Evolutionary conservation across 345 rosid species (phyloP), one percentile per base, ranked within the genome.

Genomic region (Microthlaspi erraticum): DNA sequence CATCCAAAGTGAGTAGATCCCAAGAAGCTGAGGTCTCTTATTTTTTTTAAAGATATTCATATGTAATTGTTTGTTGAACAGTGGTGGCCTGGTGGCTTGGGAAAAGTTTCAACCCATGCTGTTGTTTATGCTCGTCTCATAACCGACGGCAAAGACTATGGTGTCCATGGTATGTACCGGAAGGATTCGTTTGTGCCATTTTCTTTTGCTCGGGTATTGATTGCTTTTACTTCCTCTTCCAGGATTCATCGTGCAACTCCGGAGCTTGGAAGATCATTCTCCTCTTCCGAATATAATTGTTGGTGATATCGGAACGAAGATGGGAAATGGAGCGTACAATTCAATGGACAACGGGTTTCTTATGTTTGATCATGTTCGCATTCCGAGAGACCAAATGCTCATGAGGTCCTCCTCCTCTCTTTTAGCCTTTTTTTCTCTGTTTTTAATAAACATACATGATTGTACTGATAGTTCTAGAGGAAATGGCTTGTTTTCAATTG

Each of bases 11-110:
- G 73, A 83, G 90, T 82, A 26, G 19, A 26, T n/a, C 26, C 1
- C 19, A 23, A 67, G 26, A 20, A 46, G 13, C 36, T 57, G 4
- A 1, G 9, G 9, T 17, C 29, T 33, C 26, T 42, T 32, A 54
- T 19, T 68, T 52, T 19, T 59, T 23, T 29, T n/a, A n/a, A 39
- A 56, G 19, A 3, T 64, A 66, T 53, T 72, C 32, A 10, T 60
- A 16, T 36, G 49, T 58, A 5, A 19, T 56, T 72, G 32, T 3
- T 67, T 32, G 18, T 51, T 80, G 66, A 71, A 73, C 42, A 95
- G 99, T 92, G 99, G 99, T 95, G 99, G 99, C 99, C 98, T 64
- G 99, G 99, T 78, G 99, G 99, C 44, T 65, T 95, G 80, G 99
- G 99, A 63, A 88, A 88, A 81, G 79, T 56, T 72, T 81, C 97